Conservation (phyloP, 352 stramenopile genomes). For the Labyrinthula sp. region DNA sequence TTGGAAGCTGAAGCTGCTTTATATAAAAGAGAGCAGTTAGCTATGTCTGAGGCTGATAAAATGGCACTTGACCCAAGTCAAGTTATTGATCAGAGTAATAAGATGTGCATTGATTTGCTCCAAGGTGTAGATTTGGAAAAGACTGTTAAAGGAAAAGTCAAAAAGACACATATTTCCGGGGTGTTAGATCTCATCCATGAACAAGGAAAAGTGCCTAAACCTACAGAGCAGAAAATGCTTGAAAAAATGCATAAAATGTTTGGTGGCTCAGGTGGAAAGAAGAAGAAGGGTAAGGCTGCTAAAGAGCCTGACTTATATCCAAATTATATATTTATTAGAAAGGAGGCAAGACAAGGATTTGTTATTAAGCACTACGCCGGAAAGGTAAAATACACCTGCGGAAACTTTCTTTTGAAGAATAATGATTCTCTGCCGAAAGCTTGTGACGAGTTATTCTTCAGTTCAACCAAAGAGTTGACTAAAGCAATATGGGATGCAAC, state of each 20-base stretch:
- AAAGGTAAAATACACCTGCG: slow-evolving; percentile 62
- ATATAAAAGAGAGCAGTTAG: slow-evolving; percentile 45
- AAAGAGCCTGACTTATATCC: too few relatives aligned
- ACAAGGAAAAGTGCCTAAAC: slow-evolving; percentile 51
- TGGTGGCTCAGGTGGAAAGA: slow-evolving; percentile 51
- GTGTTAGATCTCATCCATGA: slow-evolving; percentile 52
- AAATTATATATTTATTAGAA: slow-evolving; percentile 58
- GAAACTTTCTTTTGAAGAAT: slow-evolving; percentile 68
- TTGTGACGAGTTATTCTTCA: slow-evolving; percentile 52
- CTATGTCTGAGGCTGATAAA: slow-evolving; percentile 59
- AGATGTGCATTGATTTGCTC: slow-evolving; percentile 57
- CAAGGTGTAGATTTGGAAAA: background rate
- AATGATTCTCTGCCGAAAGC: slow-evolving; percentile 59
- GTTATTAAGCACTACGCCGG: slow-evolving; percentile 63
- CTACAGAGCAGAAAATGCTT: slow-evolving; percentile 59
- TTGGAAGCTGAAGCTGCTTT: slow-evolving; percentile 59
- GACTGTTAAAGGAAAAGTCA: slow-evolving; percentile 34
- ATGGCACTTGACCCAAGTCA: slow-evolving; percentile 57
- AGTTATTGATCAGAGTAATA: too few relatives aligned
- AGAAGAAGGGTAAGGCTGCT: too few relatives aligned
- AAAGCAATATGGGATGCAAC: slow-evolving; percentile 12
- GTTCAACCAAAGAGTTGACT: slow-evolving; percentile 42
- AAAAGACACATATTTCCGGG: slow-evolving; percentile 53
- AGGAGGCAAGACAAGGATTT: slow-evolving; percentile 64
- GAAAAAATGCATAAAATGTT: slow-evolving; percentile 54